Base-by-base conservation (phyloP, 2,329 filamentous ascomycete species). In the Scedosporium aurantiacum region DNA sequence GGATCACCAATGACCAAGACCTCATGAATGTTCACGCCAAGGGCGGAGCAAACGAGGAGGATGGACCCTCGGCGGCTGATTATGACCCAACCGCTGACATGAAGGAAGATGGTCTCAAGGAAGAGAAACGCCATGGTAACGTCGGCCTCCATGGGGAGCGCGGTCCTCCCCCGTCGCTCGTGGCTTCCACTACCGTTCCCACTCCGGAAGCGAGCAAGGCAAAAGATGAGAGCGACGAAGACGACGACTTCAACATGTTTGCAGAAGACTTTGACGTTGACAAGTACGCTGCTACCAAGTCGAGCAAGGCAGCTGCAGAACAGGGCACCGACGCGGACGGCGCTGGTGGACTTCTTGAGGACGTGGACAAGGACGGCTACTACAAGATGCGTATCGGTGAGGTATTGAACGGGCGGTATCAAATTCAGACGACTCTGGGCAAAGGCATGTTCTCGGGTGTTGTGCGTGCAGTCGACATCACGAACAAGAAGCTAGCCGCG, bases 361-460 rank as follows among this genome's bases (percentile, higher is more conserved):
- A 96, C 63, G 92, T 96, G 70, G 94, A 97, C 70, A 86, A 88
- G 60, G 91, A 99, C 69, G 94, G 93, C 5, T 97, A 97, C 72
- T 99, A 97, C 79, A 95, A 94, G 74, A 87, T 97, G 62, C 91
- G 95, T 62, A 85, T 91, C 47, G 92, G 93, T 69, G 94, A 99
- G 76, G 78, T 97, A 59, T 81, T 99, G 64, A 89, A 96, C 67
- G 87, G 87, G 32, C 88, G 91, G 40, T 97, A 97, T 73, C 90
- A 94, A 70, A 85, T 99, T 37, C 88, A 93, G 71, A 85, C 92
- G 63, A 87, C 87, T 60, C 81, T 99, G 23, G 94, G 94, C 65
- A 91, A 90, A 73, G 94, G 94, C 68, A 96, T 97, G 82, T 99
- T 97, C 72, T 96, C 94, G 0, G 91, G 91, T 7, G 94, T 99